Conservation (phyloP, 805 yeast species). For the Candida hungchunana region DNA sequence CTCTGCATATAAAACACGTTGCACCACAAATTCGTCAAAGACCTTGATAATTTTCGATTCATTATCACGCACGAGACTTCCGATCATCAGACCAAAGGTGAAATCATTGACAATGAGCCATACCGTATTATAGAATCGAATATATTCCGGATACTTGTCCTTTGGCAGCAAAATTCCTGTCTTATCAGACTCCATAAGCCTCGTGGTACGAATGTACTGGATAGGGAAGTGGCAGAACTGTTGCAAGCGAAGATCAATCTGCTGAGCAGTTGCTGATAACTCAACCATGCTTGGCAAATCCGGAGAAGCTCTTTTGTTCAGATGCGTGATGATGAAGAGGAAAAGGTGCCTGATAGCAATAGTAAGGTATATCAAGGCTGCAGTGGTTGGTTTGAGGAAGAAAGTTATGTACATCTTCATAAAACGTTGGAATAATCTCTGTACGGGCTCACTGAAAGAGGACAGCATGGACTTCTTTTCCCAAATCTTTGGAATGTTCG, state of each 20-base stretch:
- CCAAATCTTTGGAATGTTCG: constrained; percentile 18
- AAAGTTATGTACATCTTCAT: background rate
- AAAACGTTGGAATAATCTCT: background rate
- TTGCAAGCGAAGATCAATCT: constrained; percentile 69
- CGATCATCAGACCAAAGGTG: constrained; percentile 62
- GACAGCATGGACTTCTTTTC: constrained; percentile 3
- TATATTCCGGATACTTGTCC: constrained; percentile 56
- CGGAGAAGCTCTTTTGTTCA: constrained; percentile 29
- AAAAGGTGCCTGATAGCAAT: constrained; percentile 16
- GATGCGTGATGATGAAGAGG: constrained; percentile 14
- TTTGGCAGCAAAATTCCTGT: constrained; percentile 34
- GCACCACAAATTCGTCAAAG: constrained; percentile 31
- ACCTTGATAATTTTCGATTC: constrained; percentile 25
- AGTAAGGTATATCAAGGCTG: constrained; percentile 7
- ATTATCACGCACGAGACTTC: constrained; percentile 42
- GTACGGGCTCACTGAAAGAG: background rate
- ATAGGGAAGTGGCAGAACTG: constrained; percentile 77
- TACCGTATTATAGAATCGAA: constrained; percentile 75
- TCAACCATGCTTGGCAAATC: constrained; percentile 31
- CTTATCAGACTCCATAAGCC: constrained; percentile 20
- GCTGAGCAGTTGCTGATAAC: constrained; percentile 64
- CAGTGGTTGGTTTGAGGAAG: constrained; percentile 15
- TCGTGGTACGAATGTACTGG: constrained; percentile 58
- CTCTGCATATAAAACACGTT: constrained; percentile 39
- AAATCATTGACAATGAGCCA: constrained; percentile 88